These are phyloP conservation scores for Kwoniella sp. DNA, from an alignment of 768 basidiomycete species.

Conservation along the genomic window DNA sequence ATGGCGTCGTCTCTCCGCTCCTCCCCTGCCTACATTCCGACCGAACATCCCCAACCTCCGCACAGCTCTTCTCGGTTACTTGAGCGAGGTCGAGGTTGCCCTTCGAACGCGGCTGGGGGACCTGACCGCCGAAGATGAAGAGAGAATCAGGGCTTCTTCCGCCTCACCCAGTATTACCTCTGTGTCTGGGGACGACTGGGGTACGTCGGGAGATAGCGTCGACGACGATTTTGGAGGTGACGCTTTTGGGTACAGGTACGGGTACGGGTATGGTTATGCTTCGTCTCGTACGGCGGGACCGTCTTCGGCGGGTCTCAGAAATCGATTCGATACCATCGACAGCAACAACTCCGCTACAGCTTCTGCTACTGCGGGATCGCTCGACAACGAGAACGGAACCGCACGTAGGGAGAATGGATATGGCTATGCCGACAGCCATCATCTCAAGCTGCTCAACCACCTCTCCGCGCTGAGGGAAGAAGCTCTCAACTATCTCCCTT, in stretches of 20 bases:
- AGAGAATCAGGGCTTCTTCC: conserved; percentile 16
- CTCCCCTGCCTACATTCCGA: conserved; percentile 32
- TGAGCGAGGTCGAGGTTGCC: conserved; percentile 50
- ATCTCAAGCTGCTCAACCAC: conserved; percentile 32
- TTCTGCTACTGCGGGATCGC: not conserved
- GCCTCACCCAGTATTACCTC: conserved; percentile 10
- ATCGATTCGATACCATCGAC: not conserved
- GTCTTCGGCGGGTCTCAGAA: not conserved
- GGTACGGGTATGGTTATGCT: conserved; percentile 1
- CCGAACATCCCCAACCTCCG: conserved; percentile 39
- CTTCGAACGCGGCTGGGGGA: conserved; percentile 35
- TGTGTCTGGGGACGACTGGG: conserved; percentile 11
- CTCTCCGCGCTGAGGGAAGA: conserved; percentile 40
- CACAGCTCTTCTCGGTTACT: conserved; percentile 50
- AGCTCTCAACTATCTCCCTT: conserved; percentile 37
- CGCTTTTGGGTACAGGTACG: not conserved
- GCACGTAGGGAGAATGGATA: not conserved
- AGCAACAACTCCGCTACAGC: not conserved
- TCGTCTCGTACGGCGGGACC: conserved; percentile 3
- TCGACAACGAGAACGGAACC: not conserved
- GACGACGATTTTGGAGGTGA: conserved; percentile 14
- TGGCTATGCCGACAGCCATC: conserved; percentile 10
- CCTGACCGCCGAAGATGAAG: conserved; percentile 6
- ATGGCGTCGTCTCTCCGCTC: conserved; percentile 33
- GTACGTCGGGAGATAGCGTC: not conserved